Conservation (phyloP, 2,329 filamentous ascomycete species). For the Lasiodiplodia gonubiensis region DNA sequence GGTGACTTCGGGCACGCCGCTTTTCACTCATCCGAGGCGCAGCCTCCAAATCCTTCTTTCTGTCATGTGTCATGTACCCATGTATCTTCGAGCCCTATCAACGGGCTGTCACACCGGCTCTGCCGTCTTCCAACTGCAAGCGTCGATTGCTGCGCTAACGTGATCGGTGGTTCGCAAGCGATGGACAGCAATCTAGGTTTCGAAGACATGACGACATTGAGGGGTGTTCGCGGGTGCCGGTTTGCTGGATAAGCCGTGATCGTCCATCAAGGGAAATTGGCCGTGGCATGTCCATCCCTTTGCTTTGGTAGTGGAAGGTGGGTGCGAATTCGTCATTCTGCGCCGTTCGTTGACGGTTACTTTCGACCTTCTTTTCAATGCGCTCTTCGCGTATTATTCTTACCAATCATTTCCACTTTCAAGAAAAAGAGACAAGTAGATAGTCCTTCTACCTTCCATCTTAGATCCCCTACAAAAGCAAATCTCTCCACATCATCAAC, state of each 20-base stretch:
- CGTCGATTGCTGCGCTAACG: background rate
- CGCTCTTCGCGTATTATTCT: too few relatives aligned
- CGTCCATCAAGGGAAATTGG: background rate
- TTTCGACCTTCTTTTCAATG: background rate
- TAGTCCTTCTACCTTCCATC: too few relatives aligned
- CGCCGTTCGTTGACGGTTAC: too few relatives aligned
- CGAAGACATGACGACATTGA: background rate
- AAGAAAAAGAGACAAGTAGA: too few relatives aligned
- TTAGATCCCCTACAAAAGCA: too few relatives aligned
- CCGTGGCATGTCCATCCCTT: slow-evolving; percentile 1
- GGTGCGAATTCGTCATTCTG: background rate
- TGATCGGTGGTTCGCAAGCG: background rate
- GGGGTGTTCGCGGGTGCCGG: background rate
- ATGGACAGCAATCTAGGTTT: background rate
- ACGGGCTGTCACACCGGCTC: slow-evolving; percentile 2
- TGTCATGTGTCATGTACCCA: background rate
- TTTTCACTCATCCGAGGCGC: background rate
- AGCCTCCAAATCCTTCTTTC: background rate
- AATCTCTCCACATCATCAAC: background rate
- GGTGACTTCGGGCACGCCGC: background rate
- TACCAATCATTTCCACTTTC: too few relatives aligned
- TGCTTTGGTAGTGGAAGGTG: background rate
- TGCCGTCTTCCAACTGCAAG: background rate
- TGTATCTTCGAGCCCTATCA: slow-evolving; percentile 6
- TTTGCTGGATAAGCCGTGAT: background rate